Conservation (phyloP, 2,329 filamentous ascomycete genomes). For the Colletotrichum tropicicola region DNA sequence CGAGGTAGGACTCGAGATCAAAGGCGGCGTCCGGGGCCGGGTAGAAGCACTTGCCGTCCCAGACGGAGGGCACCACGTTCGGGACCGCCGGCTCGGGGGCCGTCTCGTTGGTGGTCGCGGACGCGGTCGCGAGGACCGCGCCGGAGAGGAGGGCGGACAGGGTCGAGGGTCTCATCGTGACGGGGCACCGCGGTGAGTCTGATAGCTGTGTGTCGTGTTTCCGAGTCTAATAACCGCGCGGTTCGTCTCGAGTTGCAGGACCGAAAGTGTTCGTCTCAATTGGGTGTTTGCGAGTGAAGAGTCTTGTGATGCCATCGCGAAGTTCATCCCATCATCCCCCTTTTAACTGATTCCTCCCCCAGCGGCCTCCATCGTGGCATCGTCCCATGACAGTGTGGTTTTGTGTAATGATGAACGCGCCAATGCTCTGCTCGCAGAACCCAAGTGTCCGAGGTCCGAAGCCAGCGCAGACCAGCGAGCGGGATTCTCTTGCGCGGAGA, state of each 20-base stretch:
- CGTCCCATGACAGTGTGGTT: background rate
- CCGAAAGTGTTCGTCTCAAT: background rate
- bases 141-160: constrained; percentile 16
- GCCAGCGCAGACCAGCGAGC: background rate
- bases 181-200: background rate
- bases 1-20: constrained; percentile 40
- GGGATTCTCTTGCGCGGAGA: no score
- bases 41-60: constrained; percentile 43
- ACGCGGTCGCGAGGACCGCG: constrained; percentile 22
- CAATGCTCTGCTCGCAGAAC: constrained; percentile 26
- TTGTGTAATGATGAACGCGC: constrained; percentile 23
- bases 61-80: constrained; percentile 39
- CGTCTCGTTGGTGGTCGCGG: constrained; percentile 22
- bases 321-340: background rate
- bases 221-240: constrained; percentile 20
- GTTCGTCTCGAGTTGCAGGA: background rate
- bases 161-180: constrained; percentile 15
- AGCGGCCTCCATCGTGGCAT: constrained; percentile 1
- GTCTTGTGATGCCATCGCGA: background rate
- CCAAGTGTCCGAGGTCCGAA: constrained; percentile 30
- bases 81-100: background rate
- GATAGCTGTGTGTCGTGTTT: background rate
- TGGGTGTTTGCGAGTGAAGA: background rate
- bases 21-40: constrained; percentile 39
- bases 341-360: background rate